Evolutionary conservation across 306 rosid genomes (phyloP), one percentile per base, ranked within the genome.

Genomic region (Cucumis sativus): DNA sequence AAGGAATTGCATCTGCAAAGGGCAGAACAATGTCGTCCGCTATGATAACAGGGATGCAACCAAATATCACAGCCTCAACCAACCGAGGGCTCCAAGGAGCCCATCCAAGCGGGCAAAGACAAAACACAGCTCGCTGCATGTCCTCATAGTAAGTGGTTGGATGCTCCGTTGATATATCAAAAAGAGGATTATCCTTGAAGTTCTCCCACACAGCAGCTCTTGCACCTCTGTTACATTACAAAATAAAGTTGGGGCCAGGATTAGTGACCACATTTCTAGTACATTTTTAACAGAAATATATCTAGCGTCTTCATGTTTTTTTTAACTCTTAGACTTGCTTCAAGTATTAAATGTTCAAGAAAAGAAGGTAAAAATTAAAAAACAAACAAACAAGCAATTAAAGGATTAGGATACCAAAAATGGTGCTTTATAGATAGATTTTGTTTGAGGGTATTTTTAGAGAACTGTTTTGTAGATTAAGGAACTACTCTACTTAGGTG

Each of bases 201-300:
- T 95, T 95, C 90, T 95, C 98, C 98, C 98, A 95, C 77, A 95
- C 97, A 58, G 98, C 98, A 70, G 97, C 97, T 54, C 97, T 84
- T 79, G 97, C 97, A 57, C 97, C 97, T 85, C 97, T 92, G 81
- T 40, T 65, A 35, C 80, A 62, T 70, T 81, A 37, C 3, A 45
- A 77, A 45, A 76, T 23, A 65, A 65, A 65, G 71, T 65, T 65
- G 71, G 49, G 71, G 39, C 47, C 20, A 20, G 67, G 49, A 37
- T 65, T 65, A 65, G 71, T n/a, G 69, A 11, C 6, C 35, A 63
- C 69, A 33, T 14, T 28, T 33, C 33, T 18, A 23, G n/a, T 57
- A 14, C 67, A 61, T 4, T 28, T 20, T 57, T 61, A 35, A 10
- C 6, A 25, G 67, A 61, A 17, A 61, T 12, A 13, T 30, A 61